phyloP scores from a whole-genome alignment of 2,329 filamentous ascomycete species.

The Phoma herbarum region DNA sequence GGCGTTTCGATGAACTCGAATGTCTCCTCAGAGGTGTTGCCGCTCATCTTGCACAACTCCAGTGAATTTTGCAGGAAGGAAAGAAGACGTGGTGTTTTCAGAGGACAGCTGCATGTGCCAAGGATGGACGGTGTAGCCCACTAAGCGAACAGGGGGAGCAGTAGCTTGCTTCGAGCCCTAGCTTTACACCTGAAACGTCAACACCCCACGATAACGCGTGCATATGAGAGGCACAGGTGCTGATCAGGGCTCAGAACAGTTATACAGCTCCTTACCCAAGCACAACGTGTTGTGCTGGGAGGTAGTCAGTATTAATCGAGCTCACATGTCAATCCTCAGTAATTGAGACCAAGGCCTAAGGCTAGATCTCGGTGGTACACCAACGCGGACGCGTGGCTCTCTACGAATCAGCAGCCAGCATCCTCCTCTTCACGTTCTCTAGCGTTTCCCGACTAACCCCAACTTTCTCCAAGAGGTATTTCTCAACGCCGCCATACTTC shows the following conservation, averaged over 20 bases:
- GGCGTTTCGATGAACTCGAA: constrained; percentile 76
- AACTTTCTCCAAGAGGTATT: constrained; percentile 71
- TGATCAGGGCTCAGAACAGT: not conserved
- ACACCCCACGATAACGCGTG: constrained; percentile 17
- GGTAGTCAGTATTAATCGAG: not conserved
- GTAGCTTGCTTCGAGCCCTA: constrained; percentile 22
- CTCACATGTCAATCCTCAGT: not conserved
- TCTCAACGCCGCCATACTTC: constrained; percentile 71
- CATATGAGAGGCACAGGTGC: not conserved
- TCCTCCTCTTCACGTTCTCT: constrained; percentile 44
- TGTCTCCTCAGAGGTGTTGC: constrained; percentile 57
- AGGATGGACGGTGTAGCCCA: constrained; percentile 42
- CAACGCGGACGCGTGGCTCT: constrained; percentile 14
- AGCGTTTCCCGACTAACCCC: constrained; percentile 58
- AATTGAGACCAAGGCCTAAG: constrained; percentile 1
- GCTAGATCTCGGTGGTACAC: constrained; percentile 16
- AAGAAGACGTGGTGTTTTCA: constrained; percentile 36
- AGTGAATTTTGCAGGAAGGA: constrained; percentile 43
- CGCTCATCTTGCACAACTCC: constrained; percentile 47
- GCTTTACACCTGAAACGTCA: constrained; percentile 32
- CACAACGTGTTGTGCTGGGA: not conserved
- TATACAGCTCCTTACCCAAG: not conserved
- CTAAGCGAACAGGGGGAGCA: constrained; percentile 37
- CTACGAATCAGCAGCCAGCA: constrained; percentile 36
- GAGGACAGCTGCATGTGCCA: constrained; percentile 33